Conservation (phyloP, 2,329 filamentous ascomycete genomes). For the Botrytis paeoniae region DNA sequence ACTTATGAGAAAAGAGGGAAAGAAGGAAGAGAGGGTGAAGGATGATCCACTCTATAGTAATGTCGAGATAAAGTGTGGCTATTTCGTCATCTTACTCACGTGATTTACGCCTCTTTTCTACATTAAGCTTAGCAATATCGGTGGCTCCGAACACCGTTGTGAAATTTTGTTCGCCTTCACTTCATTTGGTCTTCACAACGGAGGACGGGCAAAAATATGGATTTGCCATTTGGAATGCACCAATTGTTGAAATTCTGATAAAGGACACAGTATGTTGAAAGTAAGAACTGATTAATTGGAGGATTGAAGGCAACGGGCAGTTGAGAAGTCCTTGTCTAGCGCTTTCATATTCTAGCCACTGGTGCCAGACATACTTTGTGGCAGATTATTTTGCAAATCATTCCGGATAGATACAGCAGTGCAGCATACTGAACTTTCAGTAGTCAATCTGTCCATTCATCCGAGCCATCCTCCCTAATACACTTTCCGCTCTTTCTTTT, state of each 20-base stretch:
- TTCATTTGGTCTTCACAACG: background rate
- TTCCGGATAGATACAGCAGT: background rate
- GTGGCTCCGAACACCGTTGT: background rate
- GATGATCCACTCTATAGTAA: background rate
- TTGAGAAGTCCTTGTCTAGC: background rate
- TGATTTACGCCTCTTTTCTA: background rate
- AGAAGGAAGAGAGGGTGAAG: background rate
- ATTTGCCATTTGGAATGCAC: background rate
- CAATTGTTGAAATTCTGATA: background rate
- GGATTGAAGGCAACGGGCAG: background rate
- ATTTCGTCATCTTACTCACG: background rate
- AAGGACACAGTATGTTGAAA: background rate
- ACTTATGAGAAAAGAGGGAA: background rate
- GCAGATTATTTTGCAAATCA: background rate
- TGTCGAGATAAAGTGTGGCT: constrained; percentile 6
- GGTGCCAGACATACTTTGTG: background rate
- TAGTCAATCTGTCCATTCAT: background rate
- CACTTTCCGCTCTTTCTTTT: background rate
- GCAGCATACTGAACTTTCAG: background rate
- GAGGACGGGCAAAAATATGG: background rate
- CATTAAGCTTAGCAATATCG: background rate
- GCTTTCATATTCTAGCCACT: background rate
- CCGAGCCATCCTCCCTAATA: background rate
- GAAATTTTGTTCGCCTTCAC: background rate
- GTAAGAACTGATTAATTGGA: background rate